Conservation (phyloP, 345 rosid genomes). For the Camelina sativa region DNA sequence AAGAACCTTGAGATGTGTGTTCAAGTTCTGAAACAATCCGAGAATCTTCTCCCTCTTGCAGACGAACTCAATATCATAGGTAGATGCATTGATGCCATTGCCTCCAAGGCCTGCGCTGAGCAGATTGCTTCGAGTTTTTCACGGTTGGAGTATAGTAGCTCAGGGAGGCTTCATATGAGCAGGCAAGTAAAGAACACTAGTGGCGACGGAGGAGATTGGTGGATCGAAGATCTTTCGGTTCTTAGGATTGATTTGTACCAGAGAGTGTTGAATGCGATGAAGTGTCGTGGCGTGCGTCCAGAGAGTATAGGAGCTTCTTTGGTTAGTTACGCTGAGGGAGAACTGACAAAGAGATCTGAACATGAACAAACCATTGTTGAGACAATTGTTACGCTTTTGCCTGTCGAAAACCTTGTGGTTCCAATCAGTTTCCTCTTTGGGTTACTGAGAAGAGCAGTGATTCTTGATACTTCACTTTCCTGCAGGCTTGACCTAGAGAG, state of each 20-base stretch:
- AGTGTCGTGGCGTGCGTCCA: conserved; percentile 92
- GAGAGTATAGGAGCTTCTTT: conserved; percentile 95
- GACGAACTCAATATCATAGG: conserved; percentile 79
- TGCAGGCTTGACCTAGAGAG: conserved; percentile 92
- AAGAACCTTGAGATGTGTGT: conserved; percentile 90
- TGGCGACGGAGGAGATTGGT: conserved; percentile 88
- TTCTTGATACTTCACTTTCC: conserved; percentile 76
- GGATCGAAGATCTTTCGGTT: conserved; percentile 92
- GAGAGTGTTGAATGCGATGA: conserved; percentile 87
- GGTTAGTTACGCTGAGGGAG: conserved; percentile 83
- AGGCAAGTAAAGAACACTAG: conserved; percentile 61
- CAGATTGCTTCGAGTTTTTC: conserved; percentile 98
- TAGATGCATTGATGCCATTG: conserved; percentile 91
- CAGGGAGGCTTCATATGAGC: conserved; percentile 97
- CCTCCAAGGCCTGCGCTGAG: conserved; percentile 88
- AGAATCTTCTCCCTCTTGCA: conserved; percentile 85
- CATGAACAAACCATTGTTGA: conserved; percentile 80
- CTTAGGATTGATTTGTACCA: conserved; percentile 81
- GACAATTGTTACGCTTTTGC: conserved; percentile 79
- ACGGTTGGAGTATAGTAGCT: conserved; percentile 92
- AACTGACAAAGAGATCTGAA: conserved; percentile 82
- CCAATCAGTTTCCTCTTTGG: conserved; percentile 90
- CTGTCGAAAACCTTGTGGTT: conserved; percentile 86
- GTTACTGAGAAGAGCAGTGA: conserved; percentile 83
- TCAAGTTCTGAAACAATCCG: conserved; percentile 87